A percentile compares a stretch with the other conserved stretches of the same genome.
Evolutionary conservation across 75 land plant species (phyloP).

Genomic region (Cupressus sempervirens): DNA sequence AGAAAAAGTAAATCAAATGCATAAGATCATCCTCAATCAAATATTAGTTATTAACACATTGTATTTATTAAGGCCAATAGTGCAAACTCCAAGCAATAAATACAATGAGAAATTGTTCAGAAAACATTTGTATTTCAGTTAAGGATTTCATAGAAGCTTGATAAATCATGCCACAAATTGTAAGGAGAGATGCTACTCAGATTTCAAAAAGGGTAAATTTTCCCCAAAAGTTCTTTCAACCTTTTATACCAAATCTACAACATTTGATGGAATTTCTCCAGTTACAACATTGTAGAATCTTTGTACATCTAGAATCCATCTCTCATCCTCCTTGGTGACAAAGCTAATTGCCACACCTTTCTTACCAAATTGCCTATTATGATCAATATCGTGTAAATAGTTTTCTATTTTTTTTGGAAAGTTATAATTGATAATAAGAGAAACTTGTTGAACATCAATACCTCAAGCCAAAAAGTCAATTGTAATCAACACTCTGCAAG

Average conservation of each 20-base stretch:
- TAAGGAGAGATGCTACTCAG: no score
- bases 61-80: no score
- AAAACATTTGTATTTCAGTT: no score
- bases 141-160: no score
- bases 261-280: slow-evolving; percentile 57
- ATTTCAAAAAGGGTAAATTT: neutral
- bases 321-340: slow-evolving; percentile 54
- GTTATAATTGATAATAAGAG: slow-evolving; percentile 73
- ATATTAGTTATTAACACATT: no score
- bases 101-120: no score
- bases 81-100: no score
- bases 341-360: slow-evolving; percentile 76
- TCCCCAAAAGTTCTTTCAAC: neutral
- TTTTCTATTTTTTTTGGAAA: slow-evolving; percentile 82
- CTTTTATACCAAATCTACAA: slow-evolving; percentile 49
- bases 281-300: slow-evolving; percentile 57
- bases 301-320: slow-evolving; percentile 65
- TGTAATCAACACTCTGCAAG: slow-evolving; percentile 73
- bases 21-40: no score
- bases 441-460: slow-evolving; percentile 81
- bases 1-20: no score
- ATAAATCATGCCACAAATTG: no score
- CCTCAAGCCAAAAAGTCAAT: slow-evolving; percentile 73
- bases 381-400: slow-evolving; percentile 78
- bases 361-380: slow-evolving; percentile 70